Conservation (phyloP, 2,329 filamentous ascomycete species). For the Zasmidium citrigriseum region DNA sequence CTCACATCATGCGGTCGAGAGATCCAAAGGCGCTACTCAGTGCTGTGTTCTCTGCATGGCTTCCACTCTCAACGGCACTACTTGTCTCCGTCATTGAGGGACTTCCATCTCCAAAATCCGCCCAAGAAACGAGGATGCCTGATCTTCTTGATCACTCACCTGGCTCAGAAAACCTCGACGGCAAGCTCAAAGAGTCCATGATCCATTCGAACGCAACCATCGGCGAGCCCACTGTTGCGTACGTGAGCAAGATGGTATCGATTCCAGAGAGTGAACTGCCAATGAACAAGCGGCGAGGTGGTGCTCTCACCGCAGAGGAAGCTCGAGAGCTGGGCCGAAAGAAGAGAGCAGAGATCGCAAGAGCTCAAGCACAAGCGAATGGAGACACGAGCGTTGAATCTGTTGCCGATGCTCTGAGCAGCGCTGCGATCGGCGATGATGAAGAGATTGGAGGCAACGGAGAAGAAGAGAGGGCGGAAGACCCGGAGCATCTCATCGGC, state of each 20-base stretch:
- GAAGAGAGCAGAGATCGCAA: slow-evolving; percentile 86
- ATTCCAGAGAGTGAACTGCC: slow-evolving; percentile 89
- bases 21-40: slow-evolving; percentile 83
- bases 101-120: slow-evolving; percentile 77
- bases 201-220: slow-evolving; percentile 70
- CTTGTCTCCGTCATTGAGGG: slow-evolving; percentile 93
- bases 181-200: slow-evolving; percentile 76
- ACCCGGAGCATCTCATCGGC: slow-evolving; percentile 87
- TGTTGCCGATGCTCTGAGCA: slow-evolving; percentile 62
- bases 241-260: slow-evolving; percentile 98
- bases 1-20: slow-evolving; percentile 80
- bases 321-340: slow-evolving; percentile 82
- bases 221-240: slow-evolving; percentile 81
- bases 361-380: slow-evolving; percentile 65
- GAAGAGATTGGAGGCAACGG: slow-evolving; percentile 50
- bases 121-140: slow-evolving; percentile 79
- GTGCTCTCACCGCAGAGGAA: slow-evolving; percentile 79
- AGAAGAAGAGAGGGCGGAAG: slow-evolving; percentile 54
- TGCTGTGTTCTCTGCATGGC: slow-evolving; percentile 83
- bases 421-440: slow-evolving; percentile 60
- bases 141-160: slow-evolving; percentile 78
- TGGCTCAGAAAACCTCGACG: slow-evolving; percentile 69
- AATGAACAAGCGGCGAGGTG: slow-evolving; percentile 76
- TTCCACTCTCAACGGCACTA: slow-evolving; percentile 88
- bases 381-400: slow-evolving; percentile 53